Percentiles rank a stretch among this genome's conserved stretches.
These are phyloP conservation scores for Pseudonectria buxi DNA, from an alignment of 2,329 filamentous ascomycete genomes.

Conservation along the genomic window DNA sequence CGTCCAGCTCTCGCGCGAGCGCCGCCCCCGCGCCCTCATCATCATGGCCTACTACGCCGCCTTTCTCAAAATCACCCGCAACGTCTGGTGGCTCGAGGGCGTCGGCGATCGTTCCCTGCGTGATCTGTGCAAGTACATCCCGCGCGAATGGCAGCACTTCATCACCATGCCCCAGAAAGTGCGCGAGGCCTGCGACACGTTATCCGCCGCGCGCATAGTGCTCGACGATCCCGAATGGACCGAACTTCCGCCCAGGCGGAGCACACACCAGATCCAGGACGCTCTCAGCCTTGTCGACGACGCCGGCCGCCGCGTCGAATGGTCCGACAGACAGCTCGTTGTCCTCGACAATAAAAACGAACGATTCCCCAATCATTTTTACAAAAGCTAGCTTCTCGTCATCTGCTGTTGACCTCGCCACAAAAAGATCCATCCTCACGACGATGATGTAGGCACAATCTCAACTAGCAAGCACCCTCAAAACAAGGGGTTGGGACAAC, in stretches of 20 bases:
- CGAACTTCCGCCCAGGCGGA: slow-evolving; percentile 10
- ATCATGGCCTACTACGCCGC: slow-evolving; percentile 47
- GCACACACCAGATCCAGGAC: slow-evolving; percentile 10
- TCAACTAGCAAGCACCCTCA: too few species aligned
- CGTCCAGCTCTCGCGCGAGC: slow-evolving; percentile 35
- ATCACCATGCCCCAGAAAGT: slow-evolving; percentile 36
- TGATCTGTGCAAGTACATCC: slow-evolving; percentile 36
- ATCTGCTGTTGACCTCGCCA: too few species aligned
- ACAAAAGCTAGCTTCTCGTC: too few species aligned
- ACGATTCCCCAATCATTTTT: too few species aligned
- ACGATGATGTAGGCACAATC: too few species aligned
- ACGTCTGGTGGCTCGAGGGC: slow-evolving; percentile 45
- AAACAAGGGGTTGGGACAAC: too few species aligned
- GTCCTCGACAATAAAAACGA: slow-evolving; percentile 7
- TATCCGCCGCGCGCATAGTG: slow-evolving; percentile 35
- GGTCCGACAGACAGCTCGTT: slow-evolving; percentile 16
- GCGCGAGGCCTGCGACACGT: slow-evolving; percentile 24
- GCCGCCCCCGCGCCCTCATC: slow-evolving; percentile 40
- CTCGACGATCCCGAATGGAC: slow-evolving; percentile 39
- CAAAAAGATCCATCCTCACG: too few species aligned
- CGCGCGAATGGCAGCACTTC: slow-evolving; percentile 33
- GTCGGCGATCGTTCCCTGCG: slow-evolving; percentile 40
- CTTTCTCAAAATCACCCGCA: slow-evolving; percentile 39
- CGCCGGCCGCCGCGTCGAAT: slow-evolving; percentile 16
- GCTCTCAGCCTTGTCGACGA: slow-evolving; percentile 16